These are phyloP conservation scores for Mediolabrus comicus DNA, from an alignment of 108 stramenopile genomes.

Conservation along the genomic window DNA sequence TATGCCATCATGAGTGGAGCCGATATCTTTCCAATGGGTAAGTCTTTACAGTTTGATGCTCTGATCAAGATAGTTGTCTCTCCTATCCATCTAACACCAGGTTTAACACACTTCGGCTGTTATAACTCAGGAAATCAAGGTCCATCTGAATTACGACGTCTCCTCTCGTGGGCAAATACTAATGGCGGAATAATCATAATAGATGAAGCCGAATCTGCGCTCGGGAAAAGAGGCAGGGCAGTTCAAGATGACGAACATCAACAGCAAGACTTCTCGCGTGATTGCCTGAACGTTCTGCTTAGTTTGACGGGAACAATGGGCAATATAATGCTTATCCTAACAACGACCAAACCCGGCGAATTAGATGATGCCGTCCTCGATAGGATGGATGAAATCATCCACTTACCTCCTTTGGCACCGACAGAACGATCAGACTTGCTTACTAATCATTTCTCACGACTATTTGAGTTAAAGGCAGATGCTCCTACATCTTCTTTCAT, in stretches of 20 bases:
- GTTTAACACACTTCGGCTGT: too few relatives aligned
- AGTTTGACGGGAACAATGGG: constrained; percentile 79
- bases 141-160: constrained; percentile 81
- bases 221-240: constrained; percentile 42
- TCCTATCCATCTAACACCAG: too few relatives aligned
- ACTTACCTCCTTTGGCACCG: constrained; percentile 55
- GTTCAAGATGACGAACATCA: neutral
- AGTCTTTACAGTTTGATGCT: neutral
- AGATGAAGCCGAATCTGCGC: constrained; percentile 86
- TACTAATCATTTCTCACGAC: constrained; percentile 49
- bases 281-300: constrained; percentile 63
- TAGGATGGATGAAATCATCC: constrained; percentile 84
- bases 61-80: neutral
- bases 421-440: constrained; percentile 57
- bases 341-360: constrained; percentile 81
- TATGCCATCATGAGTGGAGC: constrained; percentile 88
- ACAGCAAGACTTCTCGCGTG: constrained; percentile 33
- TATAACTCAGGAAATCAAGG: constrained; percentile 67
- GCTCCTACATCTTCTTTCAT: neutral
- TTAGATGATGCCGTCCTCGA: constrained; percentile 88
- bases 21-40: constrained; percentile 56
- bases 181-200: constrained; percentile 81
- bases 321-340: constrained; percentile 85
- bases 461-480: constrained; percentile 9
- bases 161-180: constrained; percentile 76